Percentiles rank a stretch among this genome's conserved stretches.
phyloP scores from a whole-genome alignment of 192 early-diverging fungal species.

The Coemansia sp. region DNA sequence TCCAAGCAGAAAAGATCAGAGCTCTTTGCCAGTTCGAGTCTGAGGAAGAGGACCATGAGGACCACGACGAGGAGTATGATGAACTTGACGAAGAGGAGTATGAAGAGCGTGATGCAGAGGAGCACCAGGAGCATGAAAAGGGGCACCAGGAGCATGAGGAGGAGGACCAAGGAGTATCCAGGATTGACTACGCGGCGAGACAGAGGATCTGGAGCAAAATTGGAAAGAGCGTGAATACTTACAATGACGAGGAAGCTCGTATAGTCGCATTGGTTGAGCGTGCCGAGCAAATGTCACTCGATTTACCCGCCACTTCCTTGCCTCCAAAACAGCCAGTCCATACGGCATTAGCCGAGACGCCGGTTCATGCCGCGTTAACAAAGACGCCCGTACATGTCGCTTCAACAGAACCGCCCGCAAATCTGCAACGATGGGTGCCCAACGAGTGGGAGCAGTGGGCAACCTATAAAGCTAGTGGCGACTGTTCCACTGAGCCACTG shows the following conservation, averaged over 20 bases:
- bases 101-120: not conserved
- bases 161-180: not conserved
- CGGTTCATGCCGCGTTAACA: not conserved
- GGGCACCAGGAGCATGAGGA: not conserved
- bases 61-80: not conserved
- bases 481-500: not conserved
- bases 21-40: not conserved
- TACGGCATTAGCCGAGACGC: not conserved
- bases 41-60: not conserved
- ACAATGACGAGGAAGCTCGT: not conserved
- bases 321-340: not conserved
- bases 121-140: not conserved
- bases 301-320: not conserved
- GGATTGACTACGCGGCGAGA: conserved; percentile 1
- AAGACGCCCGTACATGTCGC: not conserved
- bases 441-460: conserved; percentile 46
- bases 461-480: not conserved
- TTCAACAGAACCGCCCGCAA: not conserved
- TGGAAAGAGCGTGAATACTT: not conserved
- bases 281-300: conserved; percentile 19
- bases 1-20: not conserved
- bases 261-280: conserved; percentile 16
- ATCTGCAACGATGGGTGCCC: conserved; percentile 10
- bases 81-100: not conserved
- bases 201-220: not conserved